Conservation (phyloP, 1,139 yeast genomes). For the Pichia norvegensis region DNA sequence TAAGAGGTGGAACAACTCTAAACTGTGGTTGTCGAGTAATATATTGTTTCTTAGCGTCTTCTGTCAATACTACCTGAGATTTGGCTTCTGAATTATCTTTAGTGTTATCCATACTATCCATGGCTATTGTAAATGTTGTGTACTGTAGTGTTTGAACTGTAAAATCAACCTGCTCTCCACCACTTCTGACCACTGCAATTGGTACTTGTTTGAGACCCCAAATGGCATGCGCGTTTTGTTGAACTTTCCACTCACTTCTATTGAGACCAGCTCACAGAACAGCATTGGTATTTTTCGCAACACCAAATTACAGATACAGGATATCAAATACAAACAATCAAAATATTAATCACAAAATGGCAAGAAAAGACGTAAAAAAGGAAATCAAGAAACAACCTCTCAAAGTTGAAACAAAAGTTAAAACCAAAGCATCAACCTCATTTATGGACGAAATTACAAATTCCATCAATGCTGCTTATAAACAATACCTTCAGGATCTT, state of each 20-base stretch:
- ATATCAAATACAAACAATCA: too few relatives aligned
- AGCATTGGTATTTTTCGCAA: too few relatives aligned
- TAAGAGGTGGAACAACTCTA: constrained; percentile 84
- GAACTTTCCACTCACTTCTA: too few relatives aligned
- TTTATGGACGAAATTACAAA: constrained; percentile 6
- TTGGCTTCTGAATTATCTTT: background rate
- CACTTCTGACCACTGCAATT: background rate
- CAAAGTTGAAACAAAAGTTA: background rate
- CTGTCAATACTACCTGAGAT: background rate
- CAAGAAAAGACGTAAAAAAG: background rate
- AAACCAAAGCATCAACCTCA: background rate
- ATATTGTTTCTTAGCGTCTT: constrained; percentile 16
- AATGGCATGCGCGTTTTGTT: too few relatives aligned
- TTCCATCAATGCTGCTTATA: constrained; percentile 7
- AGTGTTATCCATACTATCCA: background rate
- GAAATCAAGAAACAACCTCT: background rate
- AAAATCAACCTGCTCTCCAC: too few relatives aligned
- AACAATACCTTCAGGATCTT: constrained; percentile 23
- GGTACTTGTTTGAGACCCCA: too few relatives aligned
- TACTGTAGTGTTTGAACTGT: background rate
- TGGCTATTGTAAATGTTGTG: background rate
- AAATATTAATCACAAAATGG: too few relatives aligned
- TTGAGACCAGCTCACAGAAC: too few relatives aligned
- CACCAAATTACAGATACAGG: too few relatives aligned
- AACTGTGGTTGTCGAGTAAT: constrained; percentile 39